Conservation (phyloP, 106 monocot genomes). For the Dendrobium chrysotoxum region DNA sequence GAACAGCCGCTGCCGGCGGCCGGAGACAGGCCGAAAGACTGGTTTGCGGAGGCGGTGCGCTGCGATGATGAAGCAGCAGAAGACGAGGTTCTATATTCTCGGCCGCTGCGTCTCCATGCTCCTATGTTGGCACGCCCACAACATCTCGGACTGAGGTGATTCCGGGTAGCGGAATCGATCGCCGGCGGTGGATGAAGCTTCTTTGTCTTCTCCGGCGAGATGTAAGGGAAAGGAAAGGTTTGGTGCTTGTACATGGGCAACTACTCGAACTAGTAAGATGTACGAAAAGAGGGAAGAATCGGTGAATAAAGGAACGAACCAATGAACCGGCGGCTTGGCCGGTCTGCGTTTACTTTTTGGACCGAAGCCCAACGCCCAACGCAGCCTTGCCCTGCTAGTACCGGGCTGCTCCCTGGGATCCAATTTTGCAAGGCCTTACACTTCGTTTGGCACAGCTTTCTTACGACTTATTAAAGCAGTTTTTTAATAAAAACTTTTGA, state of each 20-base stretch:
- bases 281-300: too few species aligned
- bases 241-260: too few species aligned
- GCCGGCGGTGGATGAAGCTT: not conserved
- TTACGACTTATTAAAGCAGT: too few species aligned
- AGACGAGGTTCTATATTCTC: conserved; percentile 82
- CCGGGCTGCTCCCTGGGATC: not conserved
- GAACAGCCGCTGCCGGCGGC: not conserved
- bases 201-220: not conserved
- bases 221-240: not conserved
- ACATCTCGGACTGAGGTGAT: conserved; percentile 2
- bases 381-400: not conserved
- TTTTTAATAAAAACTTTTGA: too few species aligned
- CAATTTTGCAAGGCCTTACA: too few species aligned
- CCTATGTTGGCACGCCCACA: conserved; percentile 72
- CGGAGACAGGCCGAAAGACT: not conserved
- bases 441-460: too few species aligned
- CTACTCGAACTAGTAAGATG: too few species aligned
- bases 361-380: not conserved
- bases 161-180: not conserved
- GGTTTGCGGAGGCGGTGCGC: conserved; percentile 2
- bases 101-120: conserved; percentile 79
- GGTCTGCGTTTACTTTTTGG: not conserved
- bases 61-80: conserved; percentile 72
- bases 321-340: not conserved
- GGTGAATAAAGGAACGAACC: not conserved